These are phyloP conservation scores for Paxillus involutus DNA, from an alignment of 768 basidiomycete species.

Conservation along the genomic window DNA sequence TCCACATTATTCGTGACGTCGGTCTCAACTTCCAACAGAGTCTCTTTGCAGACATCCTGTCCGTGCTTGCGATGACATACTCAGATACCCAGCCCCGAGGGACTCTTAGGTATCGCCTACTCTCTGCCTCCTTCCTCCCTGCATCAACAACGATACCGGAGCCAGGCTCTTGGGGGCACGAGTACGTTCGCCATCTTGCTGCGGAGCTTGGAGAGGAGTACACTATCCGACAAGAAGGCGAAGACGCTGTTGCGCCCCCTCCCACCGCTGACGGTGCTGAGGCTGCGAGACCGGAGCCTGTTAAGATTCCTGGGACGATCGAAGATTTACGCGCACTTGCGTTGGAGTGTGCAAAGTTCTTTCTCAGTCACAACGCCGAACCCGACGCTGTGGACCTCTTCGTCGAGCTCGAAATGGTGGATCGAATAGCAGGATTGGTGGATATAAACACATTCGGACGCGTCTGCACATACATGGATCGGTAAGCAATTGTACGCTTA, in stretches of 20 bases:
- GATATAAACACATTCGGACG: constrained; percentile 86
- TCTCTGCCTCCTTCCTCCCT: constrained; percentile 70
- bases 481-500: constrained; percentile 44
- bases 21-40: constrained; percentile 48
- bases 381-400: constrained; percentile 96
- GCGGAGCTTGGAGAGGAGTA: constrained; percentile 97
- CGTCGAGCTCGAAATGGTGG: constrained; percentile 89
- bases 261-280: constrained; percentile 29
- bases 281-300: constrained; percentile 30
- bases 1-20: neutral
- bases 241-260: constrained; percentile 26
- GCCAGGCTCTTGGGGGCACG: constrained; percentile 98
- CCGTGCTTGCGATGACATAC: constrained; percentile 99
- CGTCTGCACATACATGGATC: constrained; percentile 95
- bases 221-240: constrained; percentile 61
- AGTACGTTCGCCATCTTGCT: constrained; percentile 96
- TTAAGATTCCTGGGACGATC: constrained; percentile 48
- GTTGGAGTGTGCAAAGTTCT: constrained; percentile 83
- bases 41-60: constrained; percentile 94
- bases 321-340: constrained; percentile 79
- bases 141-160: constrained; percentile 69
- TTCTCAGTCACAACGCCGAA: constrained; percentile 93
- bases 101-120: constrained; percentile 89
- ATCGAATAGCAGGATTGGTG: constrained; percentile 71
- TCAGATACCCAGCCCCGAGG: constrained; percentile 97